Evolutionary conservation across 495 filamentous ascomycete species (phyloP).

Genomic region (Aspergillus diversus): DNA sequence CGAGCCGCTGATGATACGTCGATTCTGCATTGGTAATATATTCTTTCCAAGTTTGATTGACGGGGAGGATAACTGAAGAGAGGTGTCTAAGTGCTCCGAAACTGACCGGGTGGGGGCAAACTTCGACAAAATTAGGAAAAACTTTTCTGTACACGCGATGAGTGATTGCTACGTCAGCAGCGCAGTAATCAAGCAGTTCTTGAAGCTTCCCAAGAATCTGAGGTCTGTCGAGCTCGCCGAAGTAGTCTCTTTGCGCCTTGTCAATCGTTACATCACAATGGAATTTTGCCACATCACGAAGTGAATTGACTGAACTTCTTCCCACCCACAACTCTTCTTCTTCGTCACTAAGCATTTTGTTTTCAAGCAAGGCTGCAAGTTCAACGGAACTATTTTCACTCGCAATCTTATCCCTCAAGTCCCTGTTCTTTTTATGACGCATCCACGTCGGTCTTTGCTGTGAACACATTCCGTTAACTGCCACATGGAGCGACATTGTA

Average conservation of each 20-base stretch:
- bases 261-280: slow-evolving; percentile 92
- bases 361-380: slow-evolving; percentile 70
- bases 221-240: slow-evolving; percentile 77
- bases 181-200: slow-evolving; percentile 91
- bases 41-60: slow-evolving; percentile 81
- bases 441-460: slow-evolving; percentile 95
- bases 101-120: slow-evolving; percentile 95
- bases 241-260: slow-evolving; percentile 83
- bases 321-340: slow-evolving; percentile 96
- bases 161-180: slow-evolving; percentile 89
- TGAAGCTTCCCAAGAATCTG: slow-evolving; percentile 71
- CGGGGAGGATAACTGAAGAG: slow-evolving; percentile 88
- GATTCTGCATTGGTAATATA: slow-evolving; percentile 82
- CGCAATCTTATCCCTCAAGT: slow-evolving; percentile 79
- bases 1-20: slow-evolving; percentile 77
- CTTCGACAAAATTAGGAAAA: slow-evolving; percentile 82
- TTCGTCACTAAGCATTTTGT: slow-evolving; percentile 69
- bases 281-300: slow-evolving; percentile 95
- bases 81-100: slow-evolving; percentile 93
- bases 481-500: slow-evolving; percentile 98
- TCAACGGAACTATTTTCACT: slow-evolving; percentile 71
- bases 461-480: slow-evolving; percentile 99
- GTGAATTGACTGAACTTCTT: slow-evolving; percentile 90
- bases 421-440: slow-evolving; percentile 88
- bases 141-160: slow-evolving; percentile 91